Evolutionary conservation across 768 basidiomycete genomes (phyloP).

Genomic region (Podaxis sp.): DNA sequence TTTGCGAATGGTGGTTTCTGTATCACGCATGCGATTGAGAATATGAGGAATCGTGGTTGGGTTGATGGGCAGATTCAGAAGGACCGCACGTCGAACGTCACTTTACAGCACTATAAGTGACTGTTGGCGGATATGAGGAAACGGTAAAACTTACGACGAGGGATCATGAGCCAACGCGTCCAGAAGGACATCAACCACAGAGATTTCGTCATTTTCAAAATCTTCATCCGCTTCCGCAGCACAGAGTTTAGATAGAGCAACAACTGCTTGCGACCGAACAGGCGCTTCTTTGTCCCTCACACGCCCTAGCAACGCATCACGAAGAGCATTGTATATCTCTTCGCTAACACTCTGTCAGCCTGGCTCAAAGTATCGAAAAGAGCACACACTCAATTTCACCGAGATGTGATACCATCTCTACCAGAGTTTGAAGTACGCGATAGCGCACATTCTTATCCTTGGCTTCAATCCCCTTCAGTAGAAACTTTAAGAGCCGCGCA

Average conservation of each 20-base stretch:
- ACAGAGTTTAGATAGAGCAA: constrained; percentile 74
- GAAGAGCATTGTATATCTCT: constrained; percentile 63
- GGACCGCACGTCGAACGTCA: constrained; percentile 80
- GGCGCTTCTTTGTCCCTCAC: constrained; percentile 72
- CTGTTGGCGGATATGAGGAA: neutral
- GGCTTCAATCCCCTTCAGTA: constrained; percentile 73
- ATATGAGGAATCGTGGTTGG: constrained; percentile 56
- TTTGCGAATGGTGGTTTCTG: constrained; percentile 70
- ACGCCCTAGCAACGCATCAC: constrained; percentile 63
- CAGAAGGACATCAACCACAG: constrained; percentile 56
- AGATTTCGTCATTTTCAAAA: constrained; percentile 41
- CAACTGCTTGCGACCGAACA: constrained; percentile 76
- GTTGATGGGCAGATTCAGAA: constrained; percentile 66
- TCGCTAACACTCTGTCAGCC: constrained; percentile 44
- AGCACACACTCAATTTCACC: constrained; percentile 80
- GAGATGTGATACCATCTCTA: constrained; percentile 74
- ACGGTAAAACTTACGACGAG: constrained; percentile 53
- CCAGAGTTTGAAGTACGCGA: constrained; percentile 70
- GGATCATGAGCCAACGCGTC: constrained; percentile 69
- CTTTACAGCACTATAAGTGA: constrained; percentile 29
- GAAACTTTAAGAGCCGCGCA: constrained; percentile 53
- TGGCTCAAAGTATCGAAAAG: neutral
- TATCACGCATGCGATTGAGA: constrained; percentile 75
- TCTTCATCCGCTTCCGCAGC: constrained; percentile 63
- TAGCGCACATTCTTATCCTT: constrained; percentile 88